These are phyloP conservation scores for Myxozyma monticola DNA, from an alignment of 805 yeast genomes.

Conservation along the genomic window DNA sequence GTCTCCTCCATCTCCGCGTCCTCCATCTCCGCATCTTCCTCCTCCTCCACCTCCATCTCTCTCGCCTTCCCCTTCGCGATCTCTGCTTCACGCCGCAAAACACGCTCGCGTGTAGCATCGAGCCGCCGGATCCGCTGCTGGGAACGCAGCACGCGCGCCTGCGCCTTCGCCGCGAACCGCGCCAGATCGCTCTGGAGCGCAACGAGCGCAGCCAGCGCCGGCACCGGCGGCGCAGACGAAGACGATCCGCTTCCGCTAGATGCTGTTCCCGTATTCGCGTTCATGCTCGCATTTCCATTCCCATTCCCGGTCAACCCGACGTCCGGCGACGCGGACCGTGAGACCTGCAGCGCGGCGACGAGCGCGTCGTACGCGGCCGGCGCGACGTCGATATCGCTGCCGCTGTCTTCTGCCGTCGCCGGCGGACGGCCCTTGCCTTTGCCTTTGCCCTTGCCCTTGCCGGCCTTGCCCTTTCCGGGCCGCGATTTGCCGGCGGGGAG, in stretches of 20 bases:
- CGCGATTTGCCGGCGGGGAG: slow-evolving; percentile 17
- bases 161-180: slow-evolving; percentile 14
- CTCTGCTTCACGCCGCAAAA: too few relatives aligned
- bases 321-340: slow-evolving; percentile 13
- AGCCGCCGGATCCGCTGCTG: slow-evolving; percentile 9
- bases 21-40: neutral
- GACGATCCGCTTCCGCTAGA: neutral
- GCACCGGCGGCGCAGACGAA: slow-evolving; percentile 4
- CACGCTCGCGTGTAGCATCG: slow-evolving; percentile 11
- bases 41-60: neutral
- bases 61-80: neutral
- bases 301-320: neutral
- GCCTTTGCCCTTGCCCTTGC: slow-evolving; percentile 28
- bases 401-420: slow-evolving; percentile 1
- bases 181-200: slow-evolving; percentile 18
- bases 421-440: slow-evolving; percentile 18
- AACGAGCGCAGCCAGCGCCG: slow-evolving; percentile 7
- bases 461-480: slow-evolving; percentile 16
- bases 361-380: slow-evolving; percentile 12
- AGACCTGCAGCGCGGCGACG: slow-evolving; percentile 1
- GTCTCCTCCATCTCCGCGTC: too few relatives aligned
- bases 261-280: neutral
- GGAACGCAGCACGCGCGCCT: slow-evolving; percentile 12
- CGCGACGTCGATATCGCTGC: slow-evolving; percentile 8
- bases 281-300: neutral